Conservation (phyloP, 1,284 basidiomycete species). For the Volvariella volvacea region DNA sequence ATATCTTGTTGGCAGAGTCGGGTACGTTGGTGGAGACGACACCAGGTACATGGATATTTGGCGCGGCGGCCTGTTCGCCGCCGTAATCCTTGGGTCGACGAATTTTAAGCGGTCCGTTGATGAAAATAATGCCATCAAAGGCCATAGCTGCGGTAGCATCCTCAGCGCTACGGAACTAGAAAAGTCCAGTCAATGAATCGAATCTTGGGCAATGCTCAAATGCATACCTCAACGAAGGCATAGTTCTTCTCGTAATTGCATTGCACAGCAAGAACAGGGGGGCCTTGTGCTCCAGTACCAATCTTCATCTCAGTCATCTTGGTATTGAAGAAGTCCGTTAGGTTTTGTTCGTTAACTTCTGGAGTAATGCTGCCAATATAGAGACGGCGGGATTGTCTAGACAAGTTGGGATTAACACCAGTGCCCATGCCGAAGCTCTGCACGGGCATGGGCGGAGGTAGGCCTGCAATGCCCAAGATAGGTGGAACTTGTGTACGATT, state of each 20-base stretch:
- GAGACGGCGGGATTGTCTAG: constrained; percentile 88
- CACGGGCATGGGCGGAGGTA: constrained; percentile 78
- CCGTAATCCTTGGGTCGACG: constrained; percentile 96
- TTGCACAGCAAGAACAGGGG: constrained; percentile 88
- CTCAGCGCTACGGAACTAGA: constrained; percentile 91
- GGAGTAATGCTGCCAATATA: constrained; percentile 95
- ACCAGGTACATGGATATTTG: constrained; percentile 81
- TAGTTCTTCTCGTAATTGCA: constrained; percentile 98
- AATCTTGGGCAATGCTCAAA: neutral
- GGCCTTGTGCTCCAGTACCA: constrained; percentile 76
- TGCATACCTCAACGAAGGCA: constrained; percentile 85
- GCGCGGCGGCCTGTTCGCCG: constrained; percentile 49
- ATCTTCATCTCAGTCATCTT: constrained; percentile 93
- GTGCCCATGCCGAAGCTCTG: constrained; percentile 80
- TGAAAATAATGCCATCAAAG: constrained; percentile 94
- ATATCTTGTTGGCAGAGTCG: constrained; percentile 97
- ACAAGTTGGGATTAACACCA: constrained; percentile 76
- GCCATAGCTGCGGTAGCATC: constrained; percentile 96
- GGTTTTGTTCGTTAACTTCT: constrained; percentile 84
- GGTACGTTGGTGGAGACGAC: constrained; percentile 96
- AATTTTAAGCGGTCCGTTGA: constrained; percentile 89
- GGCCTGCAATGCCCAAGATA: constrained; percentile 70
- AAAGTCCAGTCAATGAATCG: constrained; percentile 9
- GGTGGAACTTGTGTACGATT: constrained; percentile 83
- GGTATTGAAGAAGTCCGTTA: constrained; percentile 90